A percentile compares a stretch with the other conserved stretches of the same genome.
These are phyloP conservation scores for Moniliophthora roreri DNA, from an alignment of 1,284 basidiomycete genomes.

Conservation along the genomic window DNA sequence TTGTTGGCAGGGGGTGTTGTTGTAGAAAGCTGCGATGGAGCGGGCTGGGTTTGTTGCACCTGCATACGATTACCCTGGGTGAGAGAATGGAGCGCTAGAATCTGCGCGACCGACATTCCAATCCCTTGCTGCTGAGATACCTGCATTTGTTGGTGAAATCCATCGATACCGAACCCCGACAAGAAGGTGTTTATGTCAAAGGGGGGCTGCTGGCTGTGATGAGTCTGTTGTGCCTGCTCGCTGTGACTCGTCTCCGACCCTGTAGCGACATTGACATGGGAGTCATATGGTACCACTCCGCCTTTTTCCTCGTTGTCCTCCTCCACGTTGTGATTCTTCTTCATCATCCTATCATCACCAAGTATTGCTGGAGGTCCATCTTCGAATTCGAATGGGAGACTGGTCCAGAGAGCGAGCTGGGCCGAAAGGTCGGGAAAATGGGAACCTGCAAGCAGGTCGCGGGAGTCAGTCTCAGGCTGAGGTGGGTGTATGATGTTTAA, in stretches of 20 bases:
- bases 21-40: slow-evolving; percentile 20
- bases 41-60: slow-evolving; percentile 4
- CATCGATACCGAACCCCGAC: slow-evolving; percentile 62
- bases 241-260: slow-evolving; percentile 35
- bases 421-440: slow-evolving; percentile 72
- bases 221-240: slow-evolving; percentile 22
- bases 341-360: slow-evolving; percentile 7
- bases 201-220: slow-evolving; percentile 16
- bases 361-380: slow-evolving; percentile 44
- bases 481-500: slow-evolving; percentile 71
- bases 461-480: slow-evolving; percentile 43
- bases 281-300: slow-evolving; percentile 50
- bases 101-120: slow-evolving; percentile 60
- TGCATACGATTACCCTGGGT: neutral
- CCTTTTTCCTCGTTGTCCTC: slow-evolving; percentile 36
- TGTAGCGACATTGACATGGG: slow-evolving; percentile 59
- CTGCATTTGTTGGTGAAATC: slow-evolving; percentile 34
- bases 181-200: slow-evolving; percentile 62
- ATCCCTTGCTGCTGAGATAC: slow-evolving; percentile 26
- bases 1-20: slow-evolving; percentile 10
- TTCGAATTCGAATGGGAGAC: slow-evolving; percentile 76
- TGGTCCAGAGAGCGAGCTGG: slow-evolving; percentile 83
- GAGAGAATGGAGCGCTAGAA: slow-evolving; percentile 55
- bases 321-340: slow-evolving; percentile 15
- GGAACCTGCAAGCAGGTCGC: slow-evolving; percentile 59